Evolutionary conservation across 345 rosid genomes (phyloP), one percentile per base, ranked within the genome.

Genomic region (Murraya paniculata): DNA sequence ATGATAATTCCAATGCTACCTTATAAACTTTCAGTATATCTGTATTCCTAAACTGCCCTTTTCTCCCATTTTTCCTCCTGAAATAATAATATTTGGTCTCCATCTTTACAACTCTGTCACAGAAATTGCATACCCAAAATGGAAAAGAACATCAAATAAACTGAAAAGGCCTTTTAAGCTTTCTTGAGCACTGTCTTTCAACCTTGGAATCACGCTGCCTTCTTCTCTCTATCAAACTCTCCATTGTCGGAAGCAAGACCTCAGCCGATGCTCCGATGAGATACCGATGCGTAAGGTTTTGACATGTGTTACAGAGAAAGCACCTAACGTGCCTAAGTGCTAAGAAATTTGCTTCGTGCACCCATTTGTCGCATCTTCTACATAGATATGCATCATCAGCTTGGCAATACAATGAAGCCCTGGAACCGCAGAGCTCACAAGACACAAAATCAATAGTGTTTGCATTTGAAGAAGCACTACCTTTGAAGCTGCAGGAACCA

Each of bases 321-420:
- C 96, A 88, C 74, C 98, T 70, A 28, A 91, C 80, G 57, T 94
- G 98, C 80, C 98, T 89, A 78, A 66, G 85, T 10, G 98, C 96
- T 57, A 94, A 79, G 87, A 94, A 91, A 79, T 94, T 94, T 11
- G 97, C 98, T 66, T 83, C 86, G 35, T 94, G 98, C 27, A 94
- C 98, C 86, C 85, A 77, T 81, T 78, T 87, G 65, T 94, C 98
- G 33, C 98, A 94, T 73, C 83, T 81, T 56, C 82, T 39, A 80
- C 98, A 94, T 0, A 92, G 88, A 72, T 75, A 91, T 1, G 98
- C 97, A 66, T 90, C 84, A 76, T 94, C 98, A 2, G 98, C 98
- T 74, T 86, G 92, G 79, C 98, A 94, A 71, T 90, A 94, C 64
- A 92, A 76, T 31, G 84, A 71, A 25, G 97, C 97, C 64, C 79